These are phyloP conservation scores for Sarocladium brachiariae DNA, from an alignment of 2,329 filamentous ascomycete species.

Conservation along the genomic window DNA sequence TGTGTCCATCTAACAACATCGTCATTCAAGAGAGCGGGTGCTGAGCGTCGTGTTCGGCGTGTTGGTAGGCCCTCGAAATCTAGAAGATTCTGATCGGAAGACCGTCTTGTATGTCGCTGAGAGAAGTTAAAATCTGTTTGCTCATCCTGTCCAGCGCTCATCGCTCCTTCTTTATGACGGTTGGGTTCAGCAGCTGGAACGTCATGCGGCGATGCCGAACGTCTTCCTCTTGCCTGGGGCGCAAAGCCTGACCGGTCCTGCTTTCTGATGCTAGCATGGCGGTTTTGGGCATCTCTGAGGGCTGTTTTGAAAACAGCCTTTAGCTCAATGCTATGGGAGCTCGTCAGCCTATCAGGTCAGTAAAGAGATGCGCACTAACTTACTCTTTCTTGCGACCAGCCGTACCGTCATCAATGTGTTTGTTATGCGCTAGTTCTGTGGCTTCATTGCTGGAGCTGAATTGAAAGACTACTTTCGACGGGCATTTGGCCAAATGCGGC, in stretches of 20 bases:
- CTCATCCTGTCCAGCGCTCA: background rate
- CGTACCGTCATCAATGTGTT: background rate
- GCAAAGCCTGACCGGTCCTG: background rate
- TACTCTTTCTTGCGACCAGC: background rate
- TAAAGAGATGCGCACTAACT: background rate
- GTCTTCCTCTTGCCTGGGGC: background rate
- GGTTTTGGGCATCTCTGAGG: constrained; percentile 5
- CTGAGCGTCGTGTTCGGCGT: constrained; percentile 1
- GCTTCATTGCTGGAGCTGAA: background rate
- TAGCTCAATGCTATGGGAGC: constrained; percentile 12
- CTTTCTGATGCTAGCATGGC: background rate
- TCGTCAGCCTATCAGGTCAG: background rate
- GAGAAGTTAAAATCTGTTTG: background rate
- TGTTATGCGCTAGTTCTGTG: background rate
- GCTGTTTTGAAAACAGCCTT: constrained; percentile 11
- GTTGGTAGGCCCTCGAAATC: background rate
- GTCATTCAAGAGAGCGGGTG: background rate
- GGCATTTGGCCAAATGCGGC: background rate
- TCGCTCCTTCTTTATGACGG: background rate
- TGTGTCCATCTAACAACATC: constrained; percentile 40
- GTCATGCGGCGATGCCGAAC: background rate
- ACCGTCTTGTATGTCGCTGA: background rate
- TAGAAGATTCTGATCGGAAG: background rate
- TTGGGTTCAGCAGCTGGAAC: background rate
- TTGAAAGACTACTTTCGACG: background rate